Conservation (phyloP, 768 basidiomycete genomes). For the Phylloporus rhodoxanthus region DNA sequence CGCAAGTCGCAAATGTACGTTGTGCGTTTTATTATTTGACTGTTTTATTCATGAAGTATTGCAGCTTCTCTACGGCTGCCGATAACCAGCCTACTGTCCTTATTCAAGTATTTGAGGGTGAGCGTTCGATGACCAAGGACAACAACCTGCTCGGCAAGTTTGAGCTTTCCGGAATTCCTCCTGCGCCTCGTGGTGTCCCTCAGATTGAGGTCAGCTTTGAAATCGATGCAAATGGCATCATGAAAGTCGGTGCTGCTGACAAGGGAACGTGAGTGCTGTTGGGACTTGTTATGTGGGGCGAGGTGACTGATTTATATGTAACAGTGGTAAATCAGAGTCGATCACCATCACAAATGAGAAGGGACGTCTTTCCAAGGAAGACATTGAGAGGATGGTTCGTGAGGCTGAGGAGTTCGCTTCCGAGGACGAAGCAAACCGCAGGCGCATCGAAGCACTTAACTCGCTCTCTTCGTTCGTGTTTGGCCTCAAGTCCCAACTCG, state of each 20-base stretch:
- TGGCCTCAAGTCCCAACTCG: slow-evolving; percentile 81
- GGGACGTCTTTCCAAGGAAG: slow-evolving; percentile 82
- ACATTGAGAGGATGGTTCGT: slow-evolving; percentile 93
- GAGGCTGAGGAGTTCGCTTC: slow-evolving; percentile 89
- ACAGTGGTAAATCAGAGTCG: slow-evolving; percentile 75
- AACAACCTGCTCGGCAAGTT: slow-evolving; percentile 98
- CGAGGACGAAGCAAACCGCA: slow-evolving; percentile 74
- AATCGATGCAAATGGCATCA: slow-evolving; percentile 91
- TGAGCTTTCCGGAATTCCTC: slow-evolving; percentile 87
- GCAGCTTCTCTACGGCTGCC: slow-evolving; percentile 71
- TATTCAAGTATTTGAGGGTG: slow-evolving; percentile 97
- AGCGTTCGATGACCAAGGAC: slow-evolving; percentile 95
- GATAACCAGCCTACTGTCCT: slow-evolving; percentile 94
- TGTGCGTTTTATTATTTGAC: not conserved
- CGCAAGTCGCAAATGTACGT: slow-evolving; percentile 89
- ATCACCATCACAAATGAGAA: slow-evolving; percentile 97
- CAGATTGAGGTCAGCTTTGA: slow-evolving; percentile 97
- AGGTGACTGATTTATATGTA: not conserved
- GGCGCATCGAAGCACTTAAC: slow-evolving; percentile 83
- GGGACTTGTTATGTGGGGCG: not conserved
- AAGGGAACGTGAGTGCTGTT: slow-evolving; percentile 74
- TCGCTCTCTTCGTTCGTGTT: slow-evolving; percentile 76
- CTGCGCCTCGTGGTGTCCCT: slow-evolving; percentile 93
- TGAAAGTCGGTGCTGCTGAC: slow-evolving; percentile 89
- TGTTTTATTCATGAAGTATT: not conserved